A percentile compares a stretch with the other conserved stretches of the same genome.
Conservation (phyloP, 495 filamentous ascomycete genomes). For the Neurospora sublineolata region DNA sequence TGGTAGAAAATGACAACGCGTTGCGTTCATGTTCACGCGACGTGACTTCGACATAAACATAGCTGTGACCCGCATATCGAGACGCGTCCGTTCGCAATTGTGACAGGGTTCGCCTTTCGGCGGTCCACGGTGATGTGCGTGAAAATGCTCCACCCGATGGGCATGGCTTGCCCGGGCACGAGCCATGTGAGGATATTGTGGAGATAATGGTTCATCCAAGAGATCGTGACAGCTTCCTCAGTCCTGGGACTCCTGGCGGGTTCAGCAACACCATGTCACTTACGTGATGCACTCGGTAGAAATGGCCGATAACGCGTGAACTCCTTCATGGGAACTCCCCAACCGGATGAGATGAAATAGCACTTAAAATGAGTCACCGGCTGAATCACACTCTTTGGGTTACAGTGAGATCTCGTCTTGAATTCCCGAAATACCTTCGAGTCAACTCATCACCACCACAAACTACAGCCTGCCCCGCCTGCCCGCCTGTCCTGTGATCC, state of each 20-base stretch:
- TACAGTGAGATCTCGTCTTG: not conserved
- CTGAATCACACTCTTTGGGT: not conserved
- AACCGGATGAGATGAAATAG: not conserved
- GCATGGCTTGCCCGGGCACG: not conserved
- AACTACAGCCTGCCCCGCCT: not conserved
- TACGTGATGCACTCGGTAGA: not conserved
- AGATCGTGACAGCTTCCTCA: not conserved
- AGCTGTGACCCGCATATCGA: not conserved
- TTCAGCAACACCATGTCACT: not conserved
- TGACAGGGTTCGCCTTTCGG: not conserved
- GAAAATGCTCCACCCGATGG: not conserved
- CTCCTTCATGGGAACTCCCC: not conserved
- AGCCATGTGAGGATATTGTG: not conserved
- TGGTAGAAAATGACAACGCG: not conserved
- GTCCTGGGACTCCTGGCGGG: not conserved
- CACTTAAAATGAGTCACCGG: not conserved
- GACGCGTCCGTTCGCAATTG: not conserved
- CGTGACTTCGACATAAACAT: not conserved
- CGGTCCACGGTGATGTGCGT: not conserved
- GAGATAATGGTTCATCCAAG: not conserved
- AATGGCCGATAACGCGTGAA: not conserved
- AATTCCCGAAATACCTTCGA: not conserved
- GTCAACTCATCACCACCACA: not conserved
- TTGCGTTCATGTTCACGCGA: not conserved
- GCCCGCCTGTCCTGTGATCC: not conserved